Evolutionary conservation across 2,329 filamentous ascomycete genomes (phyloP).

Genomic region (Colletotrichum siamense): DNA sequence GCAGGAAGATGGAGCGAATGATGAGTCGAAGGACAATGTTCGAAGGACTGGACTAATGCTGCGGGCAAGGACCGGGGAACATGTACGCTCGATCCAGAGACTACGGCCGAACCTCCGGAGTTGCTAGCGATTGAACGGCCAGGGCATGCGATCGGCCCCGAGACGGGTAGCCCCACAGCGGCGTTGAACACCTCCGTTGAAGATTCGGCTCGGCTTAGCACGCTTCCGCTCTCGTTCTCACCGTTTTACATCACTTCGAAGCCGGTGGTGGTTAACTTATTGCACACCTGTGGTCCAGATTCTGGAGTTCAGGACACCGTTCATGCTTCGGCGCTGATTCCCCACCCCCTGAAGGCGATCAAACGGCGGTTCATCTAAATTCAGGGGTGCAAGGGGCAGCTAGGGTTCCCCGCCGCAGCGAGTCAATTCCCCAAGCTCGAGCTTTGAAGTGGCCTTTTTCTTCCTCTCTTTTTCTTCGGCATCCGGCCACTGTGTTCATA

Average conservation of each 20-base stretch:
- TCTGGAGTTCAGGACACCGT: neutral
- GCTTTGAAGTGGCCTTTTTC: neutral
- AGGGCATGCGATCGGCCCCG: neutral
- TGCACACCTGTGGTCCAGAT: accelerated
- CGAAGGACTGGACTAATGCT: neutral
- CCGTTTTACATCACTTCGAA: neutral
- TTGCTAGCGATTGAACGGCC: neutral
- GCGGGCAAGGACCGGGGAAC: neutral
- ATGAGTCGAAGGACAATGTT: neutral
- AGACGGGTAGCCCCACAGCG: neutral
- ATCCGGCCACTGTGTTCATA: neutral
- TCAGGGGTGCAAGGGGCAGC: slow-evolving; percentile 1
- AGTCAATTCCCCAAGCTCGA: slow-evolving; percentile 8
- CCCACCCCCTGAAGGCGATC: slow-evolving; percentile 1
- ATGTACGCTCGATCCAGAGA: neutral
- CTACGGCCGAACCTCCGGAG: neutral
- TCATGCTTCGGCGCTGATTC: neutral
- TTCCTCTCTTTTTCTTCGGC: neutral
- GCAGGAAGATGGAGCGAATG: neutral
- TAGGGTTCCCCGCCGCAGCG: slow-evolving; percentile 1
- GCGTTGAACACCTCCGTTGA: neutral
- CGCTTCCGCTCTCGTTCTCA: neutral
- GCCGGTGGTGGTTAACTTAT: neutral
- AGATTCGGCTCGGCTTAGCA: neutral
- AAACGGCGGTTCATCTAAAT: slow-evolving; percentile 9